Percentiles rank a stretch among this genome's conserved stretches.
Conservation (phyloP, 768 basidiomycete species). For the Mycena rosella region DNA sequence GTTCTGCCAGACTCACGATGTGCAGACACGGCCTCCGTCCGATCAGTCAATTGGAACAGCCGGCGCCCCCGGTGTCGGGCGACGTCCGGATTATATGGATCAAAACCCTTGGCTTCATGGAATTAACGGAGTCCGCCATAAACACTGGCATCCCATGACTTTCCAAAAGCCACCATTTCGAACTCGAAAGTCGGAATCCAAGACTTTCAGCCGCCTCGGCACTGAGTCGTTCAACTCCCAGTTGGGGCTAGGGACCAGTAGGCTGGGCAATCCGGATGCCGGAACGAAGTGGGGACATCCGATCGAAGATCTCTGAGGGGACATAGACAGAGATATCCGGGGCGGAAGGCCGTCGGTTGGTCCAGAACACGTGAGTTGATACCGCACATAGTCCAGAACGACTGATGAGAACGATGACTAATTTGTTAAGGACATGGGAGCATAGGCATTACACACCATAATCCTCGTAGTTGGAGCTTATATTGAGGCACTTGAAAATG, state of each 20-base stretch:
- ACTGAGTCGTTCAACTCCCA: neutral
- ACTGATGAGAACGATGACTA: too few relatives aligned
- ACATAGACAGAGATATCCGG: conserved; percentile 10
- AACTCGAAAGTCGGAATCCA: neutral
- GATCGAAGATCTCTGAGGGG: neutral
- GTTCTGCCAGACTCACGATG: too few relatives aligned
- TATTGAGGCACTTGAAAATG: too few relatives aligned
- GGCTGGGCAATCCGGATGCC: neutral
- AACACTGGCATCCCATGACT: neutral
- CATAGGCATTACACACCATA: too few relatives aligned
- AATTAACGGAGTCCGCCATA: conserved; percentile 2
- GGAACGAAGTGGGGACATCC: neutral
- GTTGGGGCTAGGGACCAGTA: conserved; percentile 11
- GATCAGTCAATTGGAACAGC: neutral
- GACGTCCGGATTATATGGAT: neutral
- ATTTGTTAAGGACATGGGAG: too few relatives aligned
- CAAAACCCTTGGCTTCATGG: conserved; percentile 5
- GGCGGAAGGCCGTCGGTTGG: too few relatives aligned
- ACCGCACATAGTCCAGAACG: too few relatives aligned
- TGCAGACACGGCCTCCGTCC: too few relatives aligned
- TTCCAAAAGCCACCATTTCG: neutral
- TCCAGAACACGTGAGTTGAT: too few relatives aligned
- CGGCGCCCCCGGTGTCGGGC: neutral
- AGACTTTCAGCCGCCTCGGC: neutral
- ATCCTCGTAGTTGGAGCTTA: too few relatives aligned